These are phyloP conservation scores for Phaffia australis DNA, from an alignment of 768 basidiomycete genomes.

Conservation along the genomic window DNA sequence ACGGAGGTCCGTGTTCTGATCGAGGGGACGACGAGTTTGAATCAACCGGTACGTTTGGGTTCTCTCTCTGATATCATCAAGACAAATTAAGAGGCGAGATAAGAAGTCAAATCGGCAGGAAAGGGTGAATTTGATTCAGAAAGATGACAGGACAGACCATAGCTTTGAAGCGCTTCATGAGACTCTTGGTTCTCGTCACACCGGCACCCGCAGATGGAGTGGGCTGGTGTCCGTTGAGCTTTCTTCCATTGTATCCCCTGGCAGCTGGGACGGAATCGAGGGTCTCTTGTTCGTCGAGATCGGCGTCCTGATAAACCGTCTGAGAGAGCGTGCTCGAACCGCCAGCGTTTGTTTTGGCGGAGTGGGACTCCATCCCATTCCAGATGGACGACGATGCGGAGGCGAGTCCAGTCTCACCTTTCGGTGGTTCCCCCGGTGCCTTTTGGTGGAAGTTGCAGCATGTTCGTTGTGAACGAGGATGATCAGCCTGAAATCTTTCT, in stretches of 20 bases:
- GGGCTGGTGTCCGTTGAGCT: neutral
- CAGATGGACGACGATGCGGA: constrained; percentile 65
- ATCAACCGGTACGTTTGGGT: constrained; percentile 24
- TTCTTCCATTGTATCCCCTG: too few relatives aligned
- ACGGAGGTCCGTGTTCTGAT: neutral
- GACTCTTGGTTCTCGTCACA: constrained; percentile 60
- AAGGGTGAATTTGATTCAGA: too few relatives aligned
- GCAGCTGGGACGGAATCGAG: neutral
- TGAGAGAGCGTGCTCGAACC: neutral
- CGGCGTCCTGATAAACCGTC: neutral
- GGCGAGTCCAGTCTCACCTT: constrained; percentile 25
- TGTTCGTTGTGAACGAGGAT: neutral
- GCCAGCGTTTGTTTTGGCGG: constrained; percentile 36
- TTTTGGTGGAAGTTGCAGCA: neutral
- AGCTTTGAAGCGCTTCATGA: constrained; percentile 79
- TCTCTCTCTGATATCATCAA: constrained; percentile 14
- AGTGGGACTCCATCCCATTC: constrained; percentile 49
- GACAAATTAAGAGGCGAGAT: neutral
- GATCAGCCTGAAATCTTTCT: neutral
- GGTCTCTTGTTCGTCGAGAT: constrained; percentile 6
- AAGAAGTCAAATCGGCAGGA: neutral
- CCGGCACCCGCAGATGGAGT: constrained; percentile 36
- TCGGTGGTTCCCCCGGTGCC: constrained; percentile 15
- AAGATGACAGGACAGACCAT: constrained; percentile 42
- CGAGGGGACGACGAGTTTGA: neutral